These are phyloP conservation scores for Nemania abortiva DNA, from an alignment of 2,329 filamentous ascomycete species.

Conservation along the genomic window DNA sequence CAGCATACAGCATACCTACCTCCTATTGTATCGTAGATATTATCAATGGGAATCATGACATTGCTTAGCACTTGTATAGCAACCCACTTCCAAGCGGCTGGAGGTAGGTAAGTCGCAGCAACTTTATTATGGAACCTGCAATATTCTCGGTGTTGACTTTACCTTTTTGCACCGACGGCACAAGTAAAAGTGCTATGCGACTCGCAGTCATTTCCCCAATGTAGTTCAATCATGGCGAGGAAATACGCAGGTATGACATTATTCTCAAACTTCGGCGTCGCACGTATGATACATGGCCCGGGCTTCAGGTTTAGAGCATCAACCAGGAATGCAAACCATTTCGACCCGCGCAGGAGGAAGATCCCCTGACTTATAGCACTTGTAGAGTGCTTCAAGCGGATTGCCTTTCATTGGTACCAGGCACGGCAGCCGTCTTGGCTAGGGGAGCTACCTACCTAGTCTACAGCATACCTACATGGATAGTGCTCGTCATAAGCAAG, in stretches of 20 bases:
- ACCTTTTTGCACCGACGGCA: not conserved
- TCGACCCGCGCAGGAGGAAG: not conserved
- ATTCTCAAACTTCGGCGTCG: conserved; percentile 30
- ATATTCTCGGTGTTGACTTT: not conserved
- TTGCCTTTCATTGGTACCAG: not conserved
- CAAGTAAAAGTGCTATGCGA: not conserved
- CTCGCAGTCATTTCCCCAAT: not conserved
- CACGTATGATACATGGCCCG: conserved; percentile 24
- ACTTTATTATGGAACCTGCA: not conserved
- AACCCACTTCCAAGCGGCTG: not conserved
- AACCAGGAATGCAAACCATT: not conserved
- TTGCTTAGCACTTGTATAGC: conserved; percentile 1
- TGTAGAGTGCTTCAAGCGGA: not conserved
- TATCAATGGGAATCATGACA: not conserved
- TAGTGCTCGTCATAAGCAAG: not conserved
- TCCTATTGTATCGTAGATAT: not conserved
- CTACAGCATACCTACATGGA: not conserved
- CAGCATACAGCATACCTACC: no score
- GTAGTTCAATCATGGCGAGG: not conserved
- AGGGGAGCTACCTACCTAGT: not conserved
- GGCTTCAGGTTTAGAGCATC: conserved; percentile 10
- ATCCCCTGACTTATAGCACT: not conserved
- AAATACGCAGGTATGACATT: conserved; percentile 9
- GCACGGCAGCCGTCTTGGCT: conserved; percentile 2
- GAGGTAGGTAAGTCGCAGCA: not conserved